Evolutionary conservation across 768 basidiomycete genomes (phyloP).

Genomic region (Tylopilus sp.): DNA sequence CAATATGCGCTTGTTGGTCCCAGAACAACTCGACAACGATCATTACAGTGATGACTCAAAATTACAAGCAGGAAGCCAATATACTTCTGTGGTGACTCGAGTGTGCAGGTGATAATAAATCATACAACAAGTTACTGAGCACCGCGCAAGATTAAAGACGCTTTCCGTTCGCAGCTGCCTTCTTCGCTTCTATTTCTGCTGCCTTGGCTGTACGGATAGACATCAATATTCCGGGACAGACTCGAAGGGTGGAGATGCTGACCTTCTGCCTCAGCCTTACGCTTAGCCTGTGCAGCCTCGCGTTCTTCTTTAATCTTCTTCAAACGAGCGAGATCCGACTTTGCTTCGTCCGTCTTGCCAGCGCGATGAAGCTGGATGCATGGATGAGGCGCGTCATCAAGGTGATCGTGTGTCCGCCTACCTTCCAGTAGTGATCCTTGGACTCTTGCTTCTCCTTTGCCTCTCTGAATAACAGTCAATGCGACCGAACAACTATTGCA

Average conservation of each 20-base stretch:
- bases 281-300: slow-evolving; percentile 81
- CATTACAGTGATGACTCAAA: neutral
- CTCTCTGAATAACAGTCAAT: slow-evolving; percentile 49
- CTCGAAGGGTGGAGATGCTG: slow-evolving; percentile 13
- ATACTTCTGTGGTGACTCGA: neutral
- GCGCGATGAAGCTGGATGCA: slow-evolving; percentile 54
- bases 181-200: slow-evolving; percentile 59
- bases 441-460: slow-evolving; percentile 91
- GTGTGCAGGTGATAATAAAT: neutral
- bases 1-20: no score
- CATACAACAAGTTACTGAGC: neutral
- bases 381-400: neutral
- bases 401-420: slow-evolving; percentile 25
- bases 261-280: slow-evolving; percentile 90
- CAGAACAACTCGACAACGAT: neutral
- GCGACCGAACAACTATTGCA: neutral
- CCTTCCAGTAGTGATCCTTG: slow-evolving; percentile 85
- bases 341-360: slow-evolving; percentile 91
- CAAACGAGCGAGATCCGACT: slow-evolving; percentile 82
- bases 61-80: neutral
- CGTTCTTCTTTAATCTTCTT: slow-evolving; percentile 84
- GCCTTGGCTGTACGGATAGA: slow-evolving; percentile 49
- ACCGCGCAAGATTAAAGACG: slow-evolving; percentile 36
- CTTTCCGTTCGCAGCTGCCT: slow-evolving; percentile 32
- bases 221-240: neutral